These are phyloP conservation scores for Inosperma sp. DNA, from an alignment of 768 basidiomycete species.

Conservation along the genomic window DNA sequence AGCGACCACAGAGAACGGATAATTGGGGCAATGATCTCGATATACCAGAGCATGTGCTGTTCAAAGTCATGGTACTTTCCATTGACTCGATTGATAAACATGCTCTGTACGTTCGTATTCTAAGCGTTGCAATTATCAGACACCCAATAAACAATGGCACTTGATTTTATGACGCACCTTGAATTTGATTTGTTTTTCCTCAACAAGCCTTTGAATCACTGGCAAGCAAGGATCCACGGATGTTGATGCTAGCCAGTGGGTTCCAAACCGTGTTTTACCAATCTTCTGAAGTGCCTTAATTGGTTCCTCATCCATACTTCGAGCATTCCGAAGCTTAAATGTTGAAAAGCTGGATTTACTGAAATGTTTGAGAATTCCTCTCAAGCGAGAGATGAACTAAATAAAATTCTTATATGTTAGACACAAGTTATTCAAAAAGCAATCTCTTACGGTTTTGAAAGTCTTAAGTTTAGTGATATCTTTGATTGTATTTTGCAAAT, in stretches of 20 bases:
- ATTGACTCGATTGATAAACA: conserved; percentile 4
- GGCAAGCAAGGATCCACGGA: conserved; percentile 9
- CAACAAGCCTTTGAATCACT: neutral
- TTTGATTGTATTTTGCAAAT: conserved; percentile 15
- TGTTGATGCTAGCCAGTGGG: conserved; percentile 8
- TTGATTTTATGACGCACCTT: conserved; percentile 4
- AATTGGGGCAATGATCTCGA: conserved; percentile 18
- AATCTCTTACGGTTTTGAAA: conserved; percentile 2
- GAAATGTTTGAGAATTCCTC: conserved; percentile 8
- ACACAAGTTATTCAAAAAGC: neutral
- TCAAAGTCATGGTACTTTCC: conserved; percentile 11
- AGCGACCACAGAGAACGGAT: conserved; percentile 25
- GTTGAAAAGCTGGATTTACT: conserved; percentile 6
- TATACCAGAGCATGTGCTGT: conserved; percentile 16
- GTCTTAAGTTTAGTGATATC: conserved; percentile 9
- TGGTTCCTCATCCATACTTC: neutral
- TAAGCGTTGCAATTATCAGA: neutral
- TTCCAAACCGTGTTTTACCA: conserved; percentile 14
- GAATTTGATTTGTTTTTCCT: neutral
- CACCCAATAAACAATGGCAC: neutral
- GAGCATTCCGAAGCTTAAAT: neutral
- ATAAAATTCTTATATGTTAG: neutral
- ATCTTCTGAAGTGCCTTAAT: conserved; percentile 6
- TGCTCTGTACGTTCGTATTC: conserved; percentile 12
- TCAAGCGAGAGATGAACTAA: conserved; percentile 7